Conservation (phyloP, 129 eudicot genomes). For the Tanacetum coccineum region DNA sequence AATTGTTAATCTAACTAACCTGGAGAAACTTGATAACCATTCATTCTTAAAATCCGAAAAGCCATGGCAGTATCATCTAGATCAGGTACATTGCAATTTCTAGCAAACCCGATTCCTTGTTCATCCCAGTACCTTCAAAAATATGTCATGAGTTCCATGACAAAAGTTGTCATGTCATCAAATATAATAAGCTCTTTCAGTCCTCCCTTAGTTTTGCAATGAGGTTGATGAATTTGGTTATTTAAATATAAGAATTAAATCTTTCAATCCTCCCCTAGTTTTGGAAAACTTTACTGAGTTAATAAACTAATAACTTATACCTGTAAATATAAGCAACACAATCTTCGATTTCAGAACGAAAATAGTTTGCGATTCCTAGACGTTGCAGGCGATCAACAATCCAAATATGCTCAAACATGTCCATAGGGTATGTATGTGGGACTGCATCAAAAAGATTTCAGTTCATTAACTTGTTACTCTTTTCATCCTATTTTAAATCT, state of each 20-base stretch:
- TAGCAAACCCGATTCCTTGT: conserved; percentile 29
- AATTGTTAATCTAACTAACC: neutral
- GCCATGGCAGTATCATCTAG: conserved; percentile 43
- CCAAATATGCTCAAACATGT: conserved; percentile 54
- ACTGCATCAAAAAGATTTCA: conserved; percentile 19
- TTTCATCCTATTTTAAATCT: too few species aligned
- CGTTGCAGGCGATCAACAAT: conserved; percentile 46
- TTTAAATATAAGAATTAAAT: too few species aligned
- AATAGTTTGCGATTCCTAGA: conserved; percentile 41
- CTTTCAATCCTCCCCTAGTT: too few species aligned
- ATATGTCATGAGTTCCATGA: neutral
- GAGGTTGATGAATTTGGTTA: neutral
- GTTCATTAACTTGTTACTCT: neutral
- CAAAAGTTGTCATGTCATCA: too few species aligned
- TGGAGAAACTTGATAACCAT: conserved; percentile 4
- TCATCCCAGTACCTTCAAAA: conserved; percentile 39
- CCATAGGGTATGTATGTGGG: conserved; percentile 51
- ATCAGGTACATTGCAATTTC: conserved; percentile 29
- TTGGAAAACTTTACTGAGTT: too few species aligned
- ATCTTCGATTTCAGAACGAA: conserved; percentile 21
- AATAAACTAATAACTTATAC: neutral
- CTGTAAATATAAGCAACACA: conserved; percentile 29
- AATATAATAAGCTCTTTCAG: too few species aligned
- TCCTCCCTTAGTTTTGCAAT: neutral
- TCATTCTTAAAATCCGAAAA: neutral